These are phyloP conservation scores for Hypoxylon sp. DNA, from an alignment of 2,329 filamentous ascomycete species.

Conservation along the genomic window DNA sequence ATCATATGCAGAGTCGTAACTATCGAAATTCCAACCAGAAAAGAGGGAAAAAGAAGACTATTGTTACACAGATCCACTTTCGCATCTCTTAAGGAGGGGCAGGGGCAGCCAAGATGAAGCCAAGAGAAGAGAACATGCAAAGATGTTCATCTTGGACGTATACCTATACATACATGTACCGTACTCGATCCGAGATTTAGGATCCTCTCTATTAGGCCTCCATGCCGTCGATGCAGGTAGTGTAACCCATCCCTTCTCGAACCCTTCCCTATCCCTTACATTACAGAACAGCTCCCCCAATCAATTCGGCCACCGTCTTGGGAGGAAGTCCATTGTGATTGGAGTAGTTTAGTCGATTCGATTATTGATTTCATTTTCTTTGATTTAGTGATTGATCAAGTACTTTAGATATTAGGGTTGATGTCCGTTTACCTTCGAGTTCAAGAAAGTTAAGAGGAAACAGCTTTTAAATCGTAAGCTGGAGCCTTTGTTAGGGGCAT, in stretches of 20 bases:
- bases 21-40: background rate
- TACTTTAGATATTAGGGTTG: background rate
- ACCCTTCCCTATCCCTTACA: constrained; percentile 28
- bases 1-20: background rate
- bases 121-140: background rate
- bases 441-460: background rate
- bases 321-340: constrained; percentile 35
- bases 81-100: background rate
- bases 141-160: background rate
- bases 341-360: constrained; percentile 1
- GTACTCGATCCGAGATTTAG: background rate
- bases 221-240: background rate
- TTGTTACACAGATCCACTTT: background rate
- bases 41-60: too few species aligned
- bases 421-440: background rate
- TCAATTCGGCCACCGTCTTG: constrained; percentile 46
- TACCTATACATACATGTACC: too few species aligned
- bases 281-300: constrained; percentile 47
- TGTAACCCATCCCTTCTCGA: background rate
- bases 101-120: too few species aligned
- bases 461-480: constrained; percentile 7
- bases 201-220: background rate
- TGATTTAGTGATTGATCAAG: background rate
- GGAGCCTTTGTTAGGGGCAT: constrained; percentile 1
- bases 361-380: constrained; percentile 28